A percentile compares a stretch with the other conserved stretches of the same genome.
phyloP scores from a whole-genome alignment of 2,329 filamentous ascomycete genomes.

The Tolypocladium tropicale region DNA sequence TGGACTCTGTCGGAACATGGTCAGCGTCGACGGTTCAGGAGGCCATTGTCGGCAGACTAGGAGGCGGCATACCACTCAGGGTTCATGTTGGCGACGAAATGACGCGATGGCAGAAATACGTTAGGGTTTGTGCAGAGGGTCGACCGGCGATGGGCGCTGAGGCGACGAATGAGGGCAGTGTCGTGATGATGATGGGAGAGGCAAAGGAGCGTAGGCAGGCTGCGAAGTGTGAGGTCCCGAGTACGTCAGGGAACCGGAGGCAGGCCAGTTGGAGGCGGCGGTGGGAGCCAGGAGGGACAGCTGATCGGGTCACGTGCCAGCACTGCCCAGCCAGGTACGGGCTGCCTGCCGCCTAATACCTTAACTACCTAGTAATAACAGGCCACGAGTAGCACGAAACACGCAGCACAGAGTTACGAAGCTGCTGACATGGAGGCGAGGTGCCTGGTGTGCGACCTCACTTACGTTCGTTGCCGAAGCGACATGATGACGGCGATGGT shows the following conservation, averaged over 20 bases:
- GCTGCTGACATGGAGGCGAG: background rate
- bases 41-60: constrained; percentile 16
- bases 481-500: background rate
- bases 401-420: too few species aligned
- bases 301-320: constrained; percentile 2
- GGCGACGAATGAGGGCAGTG: constrained; percentile 9
- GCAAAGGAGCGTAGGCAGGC: constrained; percentile 14
- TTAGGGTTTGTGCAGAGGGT: background rate
- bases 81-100: constrained; percentile 58
- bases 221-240: constrained; percentile 15
- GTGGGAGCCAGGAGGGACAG: constrained; percentile 3
- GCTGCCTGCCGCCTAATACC: too few species aligned
- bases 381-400: too few species aligned
- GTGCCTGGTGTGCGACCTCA: background rate
- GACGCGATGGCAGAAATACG: background rate
- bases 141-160: background rate
- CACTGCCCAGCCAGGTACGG: background rate
- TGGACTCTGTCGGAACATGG: constrained; percentile 14
- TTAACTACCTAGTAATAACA: too few species aligned
- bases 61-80: constrained; percentile 70
- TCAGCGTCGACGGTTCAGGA: constrained; percentile 18
- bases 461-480: background rate
- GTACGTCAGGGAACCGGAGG: constrained; percentile 24
- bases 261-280: constrained; percentile 10
- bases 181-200: constrained; percentile 15